These are phyloP conservation scores for Populus alba DNA, from an alignment of 345 rosid genomes.

Conservation along the genomic window DNA sequence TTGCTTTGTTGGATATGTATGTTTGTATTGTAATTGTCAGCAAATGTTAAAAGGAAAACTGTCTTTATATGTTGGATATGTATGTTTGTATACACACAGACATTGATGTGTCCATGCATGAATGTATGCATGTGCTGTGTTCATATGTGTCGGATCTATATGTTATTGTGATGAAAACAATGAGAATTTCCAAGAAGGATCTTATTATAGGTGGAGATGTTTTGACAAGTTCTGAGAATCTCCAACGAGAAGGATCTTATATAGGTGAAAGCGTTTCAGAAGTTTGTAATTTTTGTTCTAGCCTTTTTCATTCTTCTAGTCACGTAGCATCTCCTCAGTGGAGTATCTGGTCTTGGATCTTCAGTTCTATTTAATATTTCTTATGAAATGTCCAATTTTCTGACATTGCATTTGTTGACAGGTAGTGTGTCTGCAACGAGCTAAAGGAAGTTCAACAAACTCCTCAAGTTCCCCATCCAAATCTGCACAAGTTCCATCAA, in stretches of 20 bases:
- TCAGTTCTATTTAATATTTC: neutral
- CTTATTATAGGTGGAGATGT: neutral
- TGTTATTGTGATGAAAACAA: neutral
- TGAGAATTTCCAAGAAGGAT: neutral
- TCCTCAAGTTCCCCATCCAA: slow-evolving; percentile 41
- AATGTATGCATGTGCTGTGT: neutral
- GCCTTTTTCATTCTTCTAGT: neutral
- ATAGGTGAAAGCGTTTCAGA: neutral
- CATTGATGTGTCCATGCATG: neutral
- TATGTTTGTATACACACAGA: neutral
- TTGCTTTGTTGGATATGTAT: neutral
- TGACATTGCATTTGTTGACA: slow-evolving; percentile 28
- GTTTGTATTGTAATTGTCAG: too few species aligned
- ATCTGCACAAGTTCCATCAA: slow-evolving; percentile 40
- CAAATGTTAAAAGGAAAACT: too few species aligned
- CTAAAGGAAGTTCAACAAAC: slow-evolving; percentile 47
- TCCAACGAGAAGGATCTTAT: neutral
- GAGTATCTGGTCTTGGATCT: neutral
- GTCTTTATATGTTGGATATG: too few species aligned
- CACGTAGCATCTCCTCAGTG: neutral
- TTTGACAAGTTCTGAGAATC: neutral
- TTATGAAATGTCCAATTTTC: neutral
- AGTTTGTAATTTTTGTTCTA: neutral
- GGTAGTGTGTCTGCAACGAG: slow-evolving; percentile 75
- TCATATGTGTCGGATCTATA: neutral